Conservation (phyloP, 805 yeast genomes). For the Sungouiozyma intestinalis region DNA sequence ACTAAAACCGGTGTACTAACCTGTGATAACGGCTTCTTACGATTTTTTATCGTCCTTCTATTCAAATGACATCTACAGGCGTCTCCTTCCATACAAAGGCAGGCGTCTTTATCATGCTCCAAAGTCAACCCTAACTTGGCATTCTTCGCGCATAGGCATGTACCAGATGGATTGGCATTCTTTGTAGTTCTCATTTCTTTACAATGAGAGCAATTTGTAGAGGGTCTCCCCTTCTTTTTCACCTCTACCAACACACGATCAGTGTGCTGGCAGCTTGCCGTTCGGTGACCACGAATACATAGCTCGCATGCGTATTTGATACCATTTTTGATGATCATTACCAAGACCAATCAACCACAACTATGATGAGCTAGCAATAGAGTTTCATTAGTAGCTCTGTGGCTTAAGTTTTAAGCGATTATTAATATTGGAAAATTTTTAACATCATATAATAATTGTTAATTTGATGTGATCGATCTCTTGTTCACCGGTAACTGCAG, state of each 20-base stretch:
- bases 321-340: slow-evolving; percentile 82
- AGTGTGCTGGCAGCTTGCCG: slow-evolving; percentile 81
- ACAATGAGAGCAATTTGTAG: slow-evolving; percentile 83
- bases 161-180: slow-evolving; percentile 43
- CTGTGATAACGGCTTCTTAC: background rate
- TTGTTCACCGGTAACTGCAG: no score
- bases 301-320: slow-evolving; percentile 92
- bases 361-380: background rate
- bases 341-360: background rate
- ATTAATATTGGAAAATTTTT: no score
- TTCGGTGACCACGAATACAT: slow-evolving; percentile 93
- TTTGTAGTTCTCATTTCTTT: slow-evolving; percentile 60
- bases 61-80: slow-evolving; percentile 9
- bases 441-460: no score
- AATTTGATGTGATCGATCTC: no score
- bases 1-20: background rate
- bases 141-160: slow-evolving; percentile 7
- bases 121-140: background rate
- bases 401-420: no score
- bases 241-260: slow-evolving; percentile 85
- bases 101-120: slow-evolving; percentile 1
- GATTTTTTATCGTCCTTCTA: slow-evolving; percentile 2
- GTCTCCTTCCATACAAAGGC: slow-evolving; percentile 5
- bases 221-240: slow-evolving; percentile 92
- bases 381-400: no score